A percentile compares a stretch with the other conserved stretches of the same genome.
phyloP scores from a whole-genome alignment of 2,329 filamentous ascomycete species.

The Rhytidhysteron rufulum region DNA sequence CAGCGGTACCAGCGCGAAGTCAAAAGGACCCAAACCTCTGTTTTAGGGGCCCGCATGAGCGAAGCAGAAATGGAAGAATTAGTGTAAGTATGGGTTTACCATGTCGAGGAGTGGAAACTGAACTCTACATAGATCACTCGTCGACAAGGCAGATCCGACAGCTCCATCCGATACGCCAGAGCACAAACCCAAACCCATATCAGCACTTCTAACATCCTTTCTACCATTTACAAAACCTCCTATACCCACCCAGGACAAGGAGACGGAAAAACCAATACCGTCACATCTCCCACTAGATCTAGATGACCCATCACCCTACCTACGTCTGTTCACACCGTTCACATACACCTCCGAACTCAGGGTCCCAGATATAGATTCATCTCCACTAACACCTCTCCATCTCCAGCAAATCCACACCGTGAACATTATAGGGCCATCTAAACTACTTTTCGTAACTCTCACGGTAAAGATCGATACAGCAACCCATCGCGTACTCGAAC shows the following conservation, averaged over 20 bases:
- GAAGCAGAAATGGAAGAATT: constrained; percentile 15
- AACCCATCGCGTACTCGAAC: constrained; percentile 47
- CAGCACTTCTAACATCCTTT: constrained; percentile 36
- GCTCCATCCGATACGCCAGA: constrained; percentile 1
- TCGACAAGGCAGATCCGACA: constrained; percentile 7
- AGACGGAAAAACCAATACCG: constrained; percentile 40
- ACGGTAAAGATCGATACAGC: constrained; percentile 51
- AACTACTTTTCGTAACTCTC: constrained; percentile 56
- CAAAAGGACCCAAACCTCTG: constrained; percentile 18
- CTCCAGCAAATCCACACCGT: constrained; percentile 48
- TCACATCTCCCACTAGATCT: constrained; percentile 65
- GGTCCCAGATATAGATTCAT: constrained; percentile 15
- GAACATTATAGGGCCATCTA: constrained; percentile 47
- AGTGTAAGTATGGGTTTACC: constrained; percentile 13
- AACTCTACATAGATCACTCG: constrained; percentile 4
- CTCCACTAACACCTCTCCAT: constrained; percentile 8
- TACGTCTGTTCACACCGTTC: constrained; percentile 68
- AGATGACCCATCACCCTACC: constrained; percentile 63
- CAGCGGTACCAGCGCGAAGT: constrained; percentile 25
- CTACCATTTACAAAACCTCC: constrained; percentile 32
- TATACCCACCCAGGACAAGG: constrained; percentile 20
- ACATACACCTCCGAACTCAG: constrained; percentile 54
- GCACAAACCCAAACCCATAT: constrained; percentile 21
- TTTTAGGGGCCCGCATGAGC: neutral
- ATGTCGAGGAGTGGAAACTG: neutral